Evolutionary conservation across 2,329 filamentous ascomycete species (phyloP), one percentile per base, ranked within the genome.

Genomic region (Colletotrichum sp.): DNA sequence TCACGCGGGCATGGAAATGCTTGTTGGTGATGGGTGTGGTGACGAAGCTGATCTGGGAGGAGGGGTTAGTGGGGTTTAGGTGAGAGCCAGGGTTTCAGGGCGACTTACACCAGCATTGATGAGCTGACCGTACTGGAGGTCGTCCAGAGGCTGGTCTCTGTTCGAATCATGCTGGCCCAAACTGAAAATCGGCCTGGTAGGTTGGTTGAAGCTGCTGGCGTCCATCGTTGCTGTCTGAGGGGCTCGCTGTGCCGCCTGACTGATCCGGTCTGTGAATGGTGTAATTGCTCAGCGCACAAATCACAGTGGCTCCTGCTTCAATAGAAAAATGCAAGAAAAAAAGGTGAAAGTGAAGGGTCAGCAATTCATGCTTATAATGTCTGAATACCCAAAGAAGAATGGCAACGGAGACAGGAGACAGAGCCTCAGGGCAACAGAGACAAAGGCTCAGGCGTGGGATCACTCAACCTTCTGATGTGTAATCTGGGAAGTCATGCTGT

Each of bases 11-110:
- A 78, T 92, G 93, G 84, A 96, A 97, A 81, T 92, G 89, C 24
- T 88, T 84, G 80, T 94, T 97, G 52, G 95, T 96, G 82, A 98
- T 93, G 67, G 94, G 94, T 21, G 92, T 93, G 6, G 95, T 96
- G 78, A 95, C 90, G 87, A 96, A 95, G 82, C 93, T 92, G 87
- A 96, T 95, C 94, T 96, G 71, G n/a, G 76, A 69, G 67, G 64
- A 71, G 71, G 72, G 80, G 77, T 79, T 67, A 81, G 72, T 30
- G 10, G 49, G 55, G 26, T 18, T 49, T 21, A 13, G 10, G 52
- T 24, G 13, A 28, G 69, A n/a, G 62, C 18, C 64, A 64, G 69
- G 67, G 70, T 44, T 28, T n/a, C 59, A 57, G 26, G 72, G 68
- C 71, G 78, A 87, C 92, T 87, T 89, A 94, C 93, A 86, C 93